phyloP scores from a whole-genome alignment of 1,139 yeast species.

The Hemisphaericaspora xylofermentans region DNA sequence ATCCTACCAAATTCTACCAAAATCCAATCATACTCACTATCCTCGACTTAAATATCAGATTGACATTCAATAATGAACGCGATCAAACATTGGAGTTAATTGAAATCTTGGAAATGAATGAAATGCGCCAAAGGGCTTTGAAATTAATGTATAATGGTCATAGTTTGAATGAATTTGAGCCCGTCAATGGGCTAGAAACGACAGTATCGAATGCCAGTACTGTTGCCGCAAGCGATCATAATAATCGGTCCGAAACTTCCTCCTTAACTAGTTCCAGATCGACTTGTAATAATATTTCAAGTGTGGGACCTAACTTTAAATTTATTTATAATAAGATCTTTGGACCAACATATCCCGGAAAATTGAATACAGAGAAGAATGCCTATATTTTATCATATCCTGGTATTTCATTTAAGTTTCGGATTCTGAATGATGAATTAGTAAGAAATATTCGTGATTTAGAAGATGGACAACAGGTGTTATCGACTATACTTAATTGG shows the following conservation, averaged over 20 bases:
- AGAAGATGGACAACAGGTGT: slow-evolving; percentile 19
- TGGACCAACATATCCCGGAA: slow-evolving; percentile 67
- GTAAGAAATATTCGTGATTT: slow-evolving; percentile 15
- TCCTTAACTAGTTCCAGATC: slow-evolving; percentile 4
- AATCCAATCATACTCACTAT: slow-evolving; percentile 35
- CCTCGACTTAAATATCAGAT: slow-evolving; percentile 31
- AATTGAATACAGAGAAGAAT: slow-evolving; percentile 16
- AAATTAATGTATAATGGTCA: slow-evolving; percentile 34
- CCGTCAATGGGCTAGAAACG: not conserved
- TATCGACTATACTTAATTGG: slow-evolving; percentile 36
- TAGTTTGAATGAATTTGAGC: slow-evolving; percentile 25
- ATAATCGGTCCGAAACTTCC: slow-evolving; percentile 5
- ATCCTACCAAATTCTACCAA: slow-evolving; percentile 23
- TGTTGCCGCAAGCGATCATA: slow-evolving; percentile 5
- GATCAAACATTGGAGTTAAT: slow-evolving; percentile 47
- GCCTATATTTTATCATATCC: slow-evolving; percentile 52
- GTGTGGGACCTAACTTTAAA: slow-evolving; percentile 30
- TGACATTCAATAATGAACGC: slow-evolving; percentile 40
- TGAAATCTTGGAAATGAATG: slow-evolving; percentile 37
- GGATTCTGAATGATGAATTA: slow-evolving; percentile 22
- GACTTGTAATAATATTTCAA: slow-evolving; percentile 8
- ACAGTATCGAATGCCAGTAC: slow-evolving; percentile 1
- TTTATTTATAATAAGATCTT: slow-evolving; percentile 54
- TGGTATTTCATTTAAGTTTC: slow-evolving; percentile 52
- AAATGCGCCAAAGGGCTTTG: slow-evolving; percentile 11